Percentiles rank a stretch among this genome's conserved stretches.
These are phyloP conservation scores for Babjeviella inositovora DNA, from an alignment of 805 yeast genomes.

Conservation along the genomic window DNA sequence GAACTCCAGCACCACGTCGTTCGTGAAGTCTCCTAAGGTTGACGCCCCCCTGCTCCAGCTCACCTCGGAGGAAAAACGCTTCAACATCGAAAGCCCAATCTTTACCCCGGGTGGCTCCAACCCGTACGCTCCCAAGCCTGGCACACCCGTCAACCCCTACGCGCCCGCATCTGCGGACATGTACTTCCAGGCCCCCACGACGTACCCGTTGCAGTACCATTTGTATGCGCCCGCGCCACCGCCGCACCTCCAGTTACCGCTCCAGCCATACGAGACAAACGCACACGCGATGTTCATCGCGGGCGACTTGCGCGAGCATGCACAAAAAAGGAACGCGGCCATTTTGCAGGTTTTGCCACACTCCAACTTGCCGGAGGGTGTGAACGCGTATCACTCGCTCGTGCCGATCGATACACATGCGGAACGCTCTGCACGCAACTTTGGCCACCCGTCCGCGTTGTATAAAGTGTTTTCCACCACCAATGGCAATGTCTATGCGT, in stretches of 20 bases:
- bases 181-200: conserved; percentile 13
- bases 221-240: conserved; percentile 84
- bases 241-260: conserved; percentile 43
- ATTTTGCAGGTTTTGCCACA: conserved; percentile 51
- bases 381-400: conserved; percentile 72
- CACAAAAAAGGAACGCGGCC: conserved; percentile 68
- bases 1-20: no score
- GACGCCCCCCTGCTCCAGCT: conserved; percentile 1
- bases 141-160: conserved; percentile 1
- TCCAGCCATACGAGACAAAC: conserved; percentile 58
- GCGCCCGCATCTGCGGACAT: conserved; percentile 7
- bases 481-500: conserved; percentile 65
- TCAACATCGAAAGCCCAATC: conserved; percentile 20
- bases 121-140: conserved; percentile 3
- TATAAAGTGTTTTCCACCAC: conserved; percentile 69
- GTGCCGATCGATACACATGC: conserved; percentile 57
- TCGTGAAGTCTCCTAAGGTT: no score
- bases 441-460: conserved; percentile 41
- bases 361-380: conserved; percentile 52
- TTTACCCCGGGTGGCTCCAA: conserved; percentile 14
- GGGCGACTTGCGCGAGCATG: conserved; percentile 49
- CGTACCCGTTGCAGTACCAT: conserved; percentile 61
- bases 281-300: conserved; percentile 60
- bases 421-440: conserved; percentile 18
- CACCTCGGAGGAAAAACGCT: conserved; percentile 9